Evolutionary conservation across 1,139 yeast genomes (phyloP).

Genomic region (Petasospora rhodanensis): DNA sequence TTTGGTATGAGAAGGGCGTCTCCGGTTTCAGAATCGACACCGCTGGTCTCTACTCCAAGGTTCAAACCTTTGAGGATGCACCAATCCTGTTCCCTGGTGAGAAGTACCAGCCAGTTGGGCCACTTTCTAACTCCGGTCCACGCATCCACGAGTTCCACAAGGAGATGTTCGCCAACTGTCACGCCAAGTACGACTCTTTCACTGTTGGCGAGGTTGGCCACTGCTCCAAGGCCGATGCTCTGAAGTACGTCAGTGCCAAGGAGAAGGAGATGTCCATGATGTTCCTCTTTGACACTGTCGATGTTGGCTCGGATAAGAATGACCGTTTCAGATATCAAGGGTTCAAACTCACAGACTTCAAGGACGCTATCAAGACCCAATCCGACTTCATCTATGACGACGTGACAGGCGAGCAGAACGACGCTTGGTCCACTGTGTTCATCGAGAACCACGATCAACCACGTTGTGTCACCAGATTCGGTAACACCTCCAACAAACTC

Average conservation of each 20-base stretch:
- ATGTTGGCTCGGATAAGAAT: constrained; percentile 36
- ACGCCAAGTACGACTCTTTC: constrained; percentile 47
- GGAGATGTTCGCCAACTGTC: constrained; percentile 44
- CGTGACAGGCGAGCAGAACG: constrained; percentile 36
- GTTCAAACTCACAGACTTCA: constrained; percentile 39
- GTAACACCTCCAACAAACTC: constrained; percentile 36
- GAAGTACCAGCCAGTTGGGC: constrained; percentile 37
- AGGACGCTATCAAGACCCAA: constrained; percentile 35
- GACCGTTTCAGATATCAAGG: constrained; percentile 34
- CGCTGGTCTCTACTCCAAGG: constrained; percentile 50
- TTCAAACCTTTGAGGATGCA: constrained; percentile 43
- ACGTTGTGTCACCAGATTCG: constrained; percentile 48
- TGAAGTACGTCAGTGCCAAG: constrained; percentile 45
- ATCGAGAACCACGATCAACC: constrained; percentile 60
- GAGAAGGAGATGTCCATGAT: constrained; percentile 49
- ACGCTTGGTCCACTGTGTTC: constrained; percentile 58
- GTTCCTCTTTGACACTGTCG: constrained; percentile 45
- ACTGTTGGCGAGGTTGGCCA: constrained; percentile 55
- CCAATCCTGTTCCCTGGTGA: constrained; percentile 40
- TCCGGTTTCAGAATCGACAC: constrained; percentile 59
- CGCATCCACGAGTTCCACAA: constrained; percentile 53
- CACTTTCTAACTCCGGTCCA: constrained; percentile 41
- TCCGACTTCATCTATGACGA: constrained; percentile 31
- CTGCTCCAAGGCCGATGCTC: constrained; percentile 38
- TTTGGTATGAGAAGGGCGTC: constrained; percentile 53